phyloP scores from a whole-genome alignment of 208 protist species.

The Borovskyia barvae region DNA sequence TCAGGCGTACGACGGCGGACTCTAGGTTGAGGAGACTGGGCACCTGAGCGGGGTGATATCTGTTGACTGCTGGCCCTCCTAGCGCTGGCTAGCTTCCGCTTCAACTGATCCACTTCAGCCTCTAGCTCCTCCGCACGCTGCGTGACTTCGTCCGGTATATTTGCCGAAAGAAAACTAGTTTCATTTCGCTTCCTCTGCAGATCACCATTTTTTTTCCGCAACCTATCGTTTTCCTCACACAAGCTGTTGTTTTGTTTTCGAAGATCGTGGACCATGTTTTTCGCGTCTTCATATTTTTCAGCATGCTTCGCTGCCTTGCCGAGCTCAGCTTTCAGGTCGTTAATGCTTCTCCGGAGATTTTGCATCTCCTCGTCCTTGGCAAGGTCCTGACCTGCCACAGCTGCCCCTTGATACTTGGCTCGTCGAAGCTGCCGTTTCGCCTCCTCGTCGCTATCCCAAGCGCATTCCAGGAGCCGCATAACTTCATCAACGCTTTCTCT shows the following conservation, averaged over 20 bases:
- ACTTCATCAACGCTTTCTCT: slow-evolving; percentile 71
- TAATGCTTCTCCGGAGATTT: slow-evolving; percentile 26
- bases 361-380: slow-evolving; percentile 64
- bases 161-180: too few relatives aligned
- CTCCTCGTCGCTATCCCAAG: slow-evolving; percentile 64
- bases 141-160: too few relatives aligned
- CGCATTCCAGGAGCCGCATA: slow-evolving; percentile 65
- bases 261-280: slow-evolving; percentile 26
- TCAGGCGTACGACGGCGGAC: slow-evolving; percentile 22
- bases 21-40: slow-evolving; percentile 7
- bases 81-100: slow-evolving; percentile 7
- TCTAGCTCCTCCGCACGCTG: slow-evolving; percentile 18
- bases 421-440: slow-evolving; percentile 24
- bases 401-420: slow-evolving; percentile 21
- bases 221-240: slow-evolving; percentile 29
- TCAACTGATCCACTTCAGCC: slow-evolving; percentile 17
- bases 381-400: slow-evolving; percentile 35
- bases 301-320: slow-evolving; percentile 26
- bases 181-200: slow-evolving; percentile 33
- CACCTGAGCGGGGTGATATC: slow-evolving; percentile 4
- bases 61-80: slow-evolving; percentile 6
- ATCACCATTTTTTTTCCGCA: slow-evolving; percentile 28
- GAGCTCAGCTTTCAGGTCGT: slow-evolving; percentile 39
- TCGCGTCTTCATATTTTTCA: slow-evolving; percentile 24
- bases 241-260: slow-evolving; percentile 29